Percentiles rank a stretch among this genome's conserved stretches.
Evolutionary conservation across 306 rosid genomes (phyloP).

Genomic region (Lupinus albus): DNA sequence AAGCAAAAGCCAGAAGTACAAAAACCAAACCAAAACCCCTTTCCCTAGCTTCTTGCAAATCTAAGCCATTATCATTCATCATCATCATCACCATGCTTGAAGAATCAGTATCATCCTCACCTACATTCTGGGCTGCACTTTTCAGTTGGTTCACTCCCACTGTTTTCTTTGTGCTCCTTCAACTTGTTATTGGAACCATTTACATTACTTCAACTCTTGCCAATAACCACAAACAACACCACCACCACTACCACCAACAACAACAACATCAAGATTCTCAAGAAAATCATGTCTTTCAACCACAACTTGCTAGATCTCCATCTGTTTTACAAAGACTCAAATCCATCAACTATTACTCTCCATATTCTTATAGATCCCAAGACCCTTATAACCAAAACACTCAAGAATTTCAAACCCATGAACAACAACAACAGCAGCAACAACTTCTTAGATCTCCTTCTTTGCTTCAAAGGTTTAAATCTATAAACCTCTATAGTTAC

Average conservation of each 20-base stretch:
- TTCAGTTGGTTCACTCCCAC: constrained; percentile 87
- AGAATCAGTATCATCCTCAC: constrained; percentile 59
- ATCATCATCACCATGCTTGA: constrained; percentile 51
- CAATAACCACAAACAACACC: constrained; percentile 25
- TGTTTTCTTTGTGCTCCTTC: constrained; percentile 77
- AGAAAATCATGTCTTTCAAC: constrained; percentile 23
- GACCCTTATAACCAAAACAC: constrained; percentile 29
- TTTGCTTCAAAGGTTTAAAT: constrained; percentile 65
- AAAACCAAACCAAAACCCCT: neutral
- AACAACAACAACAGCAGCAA: constrained; percentile 8
- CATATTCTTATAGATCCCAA: constrained; percentile 55
- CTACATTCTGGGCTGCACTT: constrained; percentile 65
- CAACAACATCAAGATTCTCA: constrained; percentile 25
- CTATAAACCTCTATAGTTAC: constrained; percentile 55
- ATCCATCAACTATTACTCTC: constrained; percentile 60
- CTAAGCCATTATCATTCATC: constrained; percentile 26
- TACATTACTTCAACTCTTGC: constrained; percentile 59
- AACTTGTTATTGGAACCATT: constrained; percentile 82
- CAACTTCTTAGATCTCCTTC: constrained; percentile 75
- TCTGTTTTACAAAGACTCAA: constrained; percentile 70
- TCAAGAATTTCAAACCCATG: constrained; percentile 40
- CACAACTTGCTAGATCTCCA: constrained; percentile 64
- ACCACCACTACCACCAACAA: constrained; percentile 10
- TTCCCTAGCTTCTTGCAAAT: neutral
- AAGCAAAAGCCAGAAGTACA: neutral